Evolutionary conservation across 2,329 filamentous ascomycete species (phyloP).

Genomic region (Nigrograna mackinnonii): DNA sequence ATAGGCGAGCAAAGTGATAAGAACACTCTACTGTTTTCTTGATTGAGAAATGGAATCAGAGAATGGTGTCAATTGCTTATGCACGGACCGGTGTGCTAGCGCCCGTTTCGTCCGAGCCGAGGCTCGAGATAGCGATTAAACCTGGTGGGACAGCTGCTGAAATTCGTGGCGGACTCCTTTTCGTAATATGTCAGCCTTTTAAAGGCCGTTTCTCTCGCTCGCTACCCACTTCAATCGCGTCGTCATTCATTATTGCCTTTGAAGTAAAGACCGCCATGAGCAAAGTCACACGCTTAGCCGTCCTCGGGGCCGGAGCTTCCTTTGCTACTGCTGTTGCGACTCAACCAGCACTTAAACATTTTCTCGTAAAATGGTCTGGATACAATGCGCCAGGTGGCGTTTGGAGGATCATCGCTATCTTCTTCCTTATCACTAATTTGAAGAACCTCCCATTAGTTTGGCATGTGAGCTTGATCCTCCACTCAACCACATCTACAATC

Average conservation of each 20-base stretch:
- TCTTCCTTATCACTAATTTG: conserved; percentile 59
- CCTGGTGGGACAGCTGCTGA: no score
- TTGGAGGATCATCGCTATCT: conserved; percentile 37
- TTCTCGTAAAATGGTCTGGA: conserved; percentile 27
- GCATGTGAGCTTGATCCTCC: conserved; percentile 62
- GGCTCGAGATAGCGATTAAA: not conserved
- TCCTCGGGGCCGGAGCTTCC: conserved; percentile 10
- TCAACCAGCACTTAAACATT: conserved; percentile 21
- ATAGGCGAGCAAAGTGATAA: no score
- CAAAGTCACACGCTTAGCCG: conserved; percentile 6
- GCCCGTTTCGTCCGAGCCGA: conserved; percentile 1
- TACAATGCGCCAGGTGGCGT: conserved; percentile 33
- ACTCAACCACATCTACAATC: not conserved
- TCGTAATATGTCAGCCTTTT: no score
- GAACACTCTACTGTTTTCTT: no score
- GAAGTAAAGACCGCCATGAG: no score
- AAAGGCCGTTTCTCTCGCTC: conserved; percentile 2
- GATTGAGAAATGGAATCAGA: no score
- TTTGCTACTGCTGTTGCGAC: conserved; percentile 23
- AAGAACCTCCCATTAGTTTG: conserved; percentile 77
- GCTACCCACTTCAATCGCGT: not conserved
- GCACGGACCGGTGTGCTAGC: no score
- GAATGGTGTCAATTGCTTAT: no score
- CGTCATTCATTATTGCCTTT: not conserved
- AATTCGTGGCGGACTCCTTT: no score